These are phyloP conservation scores for Debaryomycetaceae sp. DNA, from an alignment of 1,139 yeast genomes.

Conservation along the genomic window DNA sequence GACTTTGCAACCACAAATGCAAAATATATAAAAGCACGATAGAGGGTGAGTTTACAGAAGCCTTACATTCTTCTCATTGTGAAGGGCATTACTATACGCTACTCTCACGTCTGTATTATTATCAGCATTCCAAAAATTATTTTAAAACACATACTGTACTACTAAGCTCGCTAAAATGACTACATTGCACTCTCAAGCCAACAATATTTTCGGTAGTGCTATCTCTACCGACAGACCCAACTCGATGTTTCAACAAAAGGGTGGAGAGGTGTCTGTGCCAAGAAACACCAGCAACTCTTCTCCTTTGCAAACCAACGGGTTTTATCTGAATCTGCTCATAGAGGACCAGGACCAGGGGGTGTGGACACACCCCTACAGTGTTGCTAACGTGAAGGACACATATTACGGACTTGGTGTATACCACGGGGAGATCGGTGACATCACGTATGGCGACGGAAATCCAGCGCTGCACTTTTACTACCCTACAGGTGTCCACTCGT, in stretches of 20 bases:
- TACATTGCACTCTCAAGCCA: not conserved
- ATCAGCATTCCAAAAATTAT: not conserved
- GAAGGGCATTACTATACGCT: not conserved
- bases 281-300: constrained; percentile 26
- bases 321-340: constrained; percentile 68
- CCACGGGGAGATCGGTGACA: constrained; percentile 49
- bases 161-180: not conserved
- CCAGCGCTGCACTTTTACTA: constrained; percentile 40
- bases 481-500: constrained; percentile 23
- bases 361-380: constrained; percentile 75
- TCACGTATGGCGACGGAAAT: constrained; percentile 58
- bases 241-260: constrained; percentile 36
- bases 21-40: not conserved
- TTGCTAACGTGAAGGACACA: constrained; percentile 31
- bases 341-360: constrained; percentile 56
- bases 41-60: not conserved
- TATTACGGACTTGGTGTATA: constrained; percentile 57
- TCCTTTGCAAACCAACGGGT: constrained; percentile 73
- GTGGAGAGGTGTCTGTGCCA: constrained; percentile 48
- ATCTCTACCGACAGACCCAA: constrained; percentile 45
- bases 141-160: too few species aligned
- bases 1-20: not conserved
- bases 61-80: not conserved
- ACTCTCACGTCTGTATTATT: not conserved
- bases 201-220: constrained; percentile 25